Evolutionary conservation across 2,329 filamentous ascomycete genomes (phyloP), one percentile per base, ranked within the genome.

Genomic region (Sarocladiaceae sp.): DNA sequence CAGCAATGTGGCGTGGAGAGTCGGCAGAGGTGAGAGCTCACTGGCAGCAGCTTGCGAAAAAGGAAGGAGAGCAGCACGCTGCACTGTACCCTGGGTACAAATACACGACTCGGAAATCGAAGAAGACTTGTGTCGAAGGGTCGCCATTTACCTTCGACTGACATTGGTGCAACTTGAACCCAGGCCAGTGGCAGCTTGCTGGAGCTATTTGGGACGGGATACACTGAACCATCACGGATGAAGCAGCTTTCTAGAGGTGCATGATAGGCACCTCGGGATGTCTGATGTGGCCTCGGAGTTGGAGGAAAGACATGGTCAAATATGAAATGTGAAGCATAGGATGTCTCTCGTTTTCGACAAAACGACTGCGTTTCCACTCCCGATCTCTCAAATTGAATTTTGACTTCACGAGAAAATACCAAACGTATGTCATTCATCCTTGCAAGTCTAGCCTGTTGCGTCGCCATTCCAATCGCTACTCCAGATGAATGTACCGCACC

Each of bases 401-500:
- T n/a, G n/a, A n/a, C n/a, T n/a, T 13, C 26, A 29, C 26, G 26
- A 29, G 7, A 29, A 29, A 9, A 9, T 29, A 13, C 9, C 9
- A 29, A 13, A 13, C 7, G 9, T 7, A 29, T 9, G 9, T 29
- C 26, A 29, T 9, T 7, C 13, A 29, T 7, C 26, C 26, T 29
- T 7, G 26, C 13, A 7, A 13, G 7, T 13, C 13, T 29, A 19
- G 19, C 10, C 29, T 4, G 37, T 16, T 6, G 34, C 16, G 10
- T 21, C 33, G 13, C 54, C 50, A 45, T 61, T 74, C 76, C 76
- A 80, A 50, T 80, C 76, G 44, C 75, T 78, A 49, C 73, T 78
- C 80, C 77, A 81, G 24, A 83, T 88, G 55, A 96, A 96, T 0
- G 88, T 95, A 2, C 76, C 71, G 62, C 91, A 97, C 33, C 88